A percentile compares a stretch with the other conserved stretches of the same genome.
phyloP scores from a whole-genome alignment of 805 yeast species.

The Sugiyamaella lignohabitans region DNA sequence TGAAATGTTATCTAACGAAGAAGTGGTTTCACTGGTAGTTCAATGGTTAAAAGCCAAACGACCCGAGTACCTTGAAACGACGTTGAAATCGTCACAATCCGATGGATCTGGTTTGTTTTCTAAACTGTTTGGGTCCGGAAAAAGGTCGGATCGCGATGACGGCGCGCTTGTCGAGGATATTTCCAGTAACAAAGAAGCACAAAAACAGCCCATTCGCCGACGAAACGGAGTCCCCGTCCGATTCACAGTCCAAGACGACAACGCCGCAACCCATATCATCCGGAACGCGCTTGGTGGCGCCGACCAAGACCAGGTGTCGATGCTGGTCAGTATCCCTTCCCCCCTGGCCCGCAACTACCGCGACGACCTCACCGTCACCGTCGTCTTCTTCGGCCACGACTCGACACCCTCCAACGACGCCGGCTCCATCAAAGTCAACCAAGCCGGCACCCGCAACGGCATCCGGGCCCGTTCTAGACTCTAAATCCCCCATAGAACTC shows the following conservation, averaged over 20 bases:
- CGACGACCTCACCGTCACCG: conserved; percentile 94
- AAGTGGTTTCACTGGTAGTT: conserved; percentile 84
- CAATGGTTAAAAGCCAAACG: conserved; percentile 83
- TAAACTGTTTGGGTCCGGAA: conserved; percentile 8
- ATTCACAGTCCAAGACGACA: conserved; percentile 60
- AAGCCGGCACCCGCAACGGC: conserved; percentile 23
- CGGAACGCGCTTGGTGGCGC: conserved; percentile 93
- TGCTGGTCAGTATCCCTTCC: conserved; percentile 83
- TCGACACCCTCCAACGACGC: conserved; percentile 20
- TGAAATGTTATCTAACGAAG: conserved; percentile 87
- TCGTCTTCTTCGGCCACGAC: conserved; percentile 74
- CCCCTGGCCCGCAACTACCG: conserved; percentile 88
- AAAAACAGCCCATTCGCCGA: conserved; percentile 67
- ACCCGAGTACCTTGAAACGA: conserved; percentile 16
- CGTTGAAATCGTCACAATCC: not conserved
- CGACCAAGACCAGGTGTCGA: conserved; percentile 76
- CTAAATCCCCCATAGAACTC: too few species aligned
- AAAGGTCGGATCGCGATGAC: conserved; percentile 2
- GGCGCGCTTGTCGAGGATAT: conserved; percentile 28
- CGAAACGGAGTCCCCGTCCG: conserved; percentile 19
- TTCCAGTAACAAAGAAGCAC: conserved; percentile 43
- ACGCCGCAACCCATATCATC: conserved; percentile 87
- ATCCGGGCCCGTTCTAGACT: conserved; percentile 1
- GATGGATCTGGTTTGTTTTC: conserved; percentile 11
- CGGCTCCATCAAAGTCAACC: conserved; percentile 28